Evolutionary conservation across 2,329 filamentous ascomycete genomes (phyloP).

Genomic region (Cladorrhinum sp.): DNA sequence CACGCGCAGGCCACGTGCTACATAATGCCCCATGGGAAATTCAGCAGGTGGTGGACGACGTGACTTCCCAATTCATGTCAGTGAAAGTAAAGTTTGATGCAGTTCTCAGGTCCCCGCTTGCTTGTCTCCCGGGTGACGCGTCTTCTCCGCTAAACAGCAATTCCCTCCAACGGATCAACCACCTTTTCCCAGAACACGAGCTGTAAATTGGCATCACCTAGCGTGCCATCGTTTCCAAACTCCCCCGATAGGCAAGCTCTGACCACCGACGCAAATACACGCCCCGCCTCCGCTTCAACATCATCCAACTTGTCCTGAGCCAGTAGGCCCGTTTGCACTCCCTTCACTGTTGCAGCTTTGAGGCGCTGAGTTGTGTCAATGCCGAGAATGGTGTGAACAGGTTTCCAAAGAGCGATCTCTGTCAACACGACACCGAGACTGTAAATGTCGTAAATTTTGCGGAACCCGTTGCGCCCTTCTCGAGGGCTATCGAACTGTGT

Average conservation of each 20-base stretch:
- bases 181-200: not conserved
- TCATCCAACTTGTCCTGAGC: not conserved
- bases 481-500: not conserved
- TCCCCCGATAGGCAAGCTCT: not conserved
- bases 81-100: no score
- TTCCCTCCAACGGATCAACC: not conserved
- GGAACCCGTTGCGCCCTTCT: not conserved
- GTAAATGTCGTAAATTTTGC: not conserved
- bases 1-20: no score
- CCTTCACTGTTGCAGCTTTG: not conserved
- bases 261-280: not conserved
- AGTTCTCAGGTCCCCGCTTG: no score
- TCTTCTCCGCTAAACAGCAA: not conserved
- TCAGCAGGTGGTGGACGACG: no score
- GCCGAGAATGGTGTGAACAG: not conserved
- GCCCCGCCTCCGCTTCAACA: not conserved
- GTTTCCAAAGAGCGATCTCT: not conserved
- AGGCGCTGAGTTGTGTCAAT: no score
- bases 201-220: not conserved
- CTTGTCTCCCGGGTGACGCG: no score
- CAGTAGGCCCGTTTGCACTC: not conserved
- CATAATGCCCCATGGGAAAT: no score
- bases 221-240: no score
- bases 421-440: not conserved
- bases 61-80: no score